Base-by-base conservation (phyloP, 306 rosid species). In the Adenanthera pavonina region DNA sequence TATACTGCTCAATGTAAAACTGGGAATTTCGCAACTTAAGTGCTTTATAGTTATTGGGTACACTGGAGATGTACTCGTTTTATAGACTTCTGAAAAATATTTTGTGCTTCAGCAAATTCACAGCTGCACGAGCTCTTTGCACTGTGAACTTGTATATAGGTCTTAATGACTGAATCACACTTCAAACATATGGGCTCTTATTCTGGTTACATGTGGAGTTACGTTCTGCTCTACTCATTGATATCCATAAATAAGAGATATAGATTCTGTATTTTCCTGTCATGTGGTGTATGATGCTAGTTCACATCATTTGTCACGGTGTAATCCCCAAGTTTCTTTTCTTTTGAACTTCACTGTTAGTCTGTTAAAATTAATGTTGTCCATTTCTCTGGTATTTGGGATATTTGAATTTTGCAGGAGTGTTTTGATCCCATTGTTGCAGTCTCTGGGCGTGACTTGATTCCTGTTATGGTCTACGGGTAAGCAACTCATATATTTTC, bases 381-480 rank as follows among this genome's bases (percentile, higher is more conserved):
- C 15, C 59, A 30, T 69, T 71, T 41, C 81, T 49, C 19, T 59
- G 77, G 61, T 75, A 49, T 5, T 78, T 47, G 81, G 46, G 65
- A 19, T 74, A 65, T 68, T 47, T 83, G 85, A 69, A 77, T 91
- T 25, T 85, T 67, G 72, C 94, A 93, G 99, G 99, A 96, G 82
- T 93, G 99, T 81, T 96, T 96, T 90, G 99, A 96, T 79, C 99
- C 99, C 81, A 96, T 96, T 77, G 97, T 96, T 85, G 98, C 99
- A 51, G 15, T 75, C 71, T 96, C 99, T 19, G 99, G 99, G 67
- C 98, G 99, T 77, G 99, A 96, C 85, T 78, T 96, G 89, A 96
- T 96, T 83, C 99, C 99, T 74, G 98, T 96, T 57, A 96, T 96
- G 99, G 98, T 96, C 56, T 96, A 96, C 5, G 99, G 99, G 99